Conservation (phyloP, 257 asterid species). For the Anisodus acutangulus region DNA sequence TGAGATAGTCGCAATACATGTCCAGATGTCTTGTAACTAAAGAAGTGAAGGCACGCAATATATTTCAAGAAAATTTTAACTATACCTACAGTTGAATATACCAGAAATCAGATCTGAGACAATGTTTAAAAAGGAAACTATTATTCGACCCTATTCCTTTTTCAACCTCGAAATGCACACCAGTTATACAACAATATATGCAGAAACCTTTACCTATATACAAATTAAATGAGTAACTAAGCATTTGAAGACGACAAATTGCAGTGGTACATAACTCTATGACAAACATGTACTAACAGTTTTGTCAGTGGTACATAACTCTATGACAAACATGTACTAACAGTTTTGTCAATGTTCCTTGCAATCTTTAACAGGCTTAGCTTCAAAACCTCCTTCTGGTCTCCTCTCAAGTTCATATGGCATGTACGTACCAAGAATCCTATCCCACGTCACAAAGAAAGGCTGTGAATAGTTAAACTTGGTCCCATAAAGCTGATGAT, state of each 20-base stretch:
- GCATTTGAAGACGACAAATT: constrained; percentile 25
- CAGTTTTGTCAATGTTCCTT: constrained; percentile 50
- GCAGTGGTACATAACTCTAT: constrained; percentile 47
- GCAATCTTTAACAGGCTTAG: constrained; percentile 71
- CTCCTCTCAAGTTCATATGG: constrained; percentile 80
- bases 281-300: constrained; percentile 27
- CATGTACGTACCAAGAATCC: constrained; percentile 84
- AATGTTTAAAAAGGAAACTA: constrained; percentile 22
- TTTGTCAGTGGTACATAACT: constrained; percentile 50
- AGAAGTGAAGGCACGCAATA: background rate
- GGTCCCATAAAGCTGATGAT: constrained; percentile 85
- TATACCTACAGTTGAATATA: background rate
- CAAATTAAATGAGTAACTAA: constrained; percentile 45
- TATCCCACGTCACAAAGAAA: constrained; percentile 88
- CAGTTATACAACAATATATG: constrained; percentile 52
- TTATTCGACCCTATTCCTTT: constrained; percentile 30
- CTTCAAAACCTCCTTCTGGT: constrained; percentile 74
- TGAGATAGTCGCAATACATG: background rate
- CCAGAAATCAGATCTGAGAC: background rate
- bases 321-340: constrained; percentile 31
- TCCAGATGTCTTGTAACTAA: background rate
- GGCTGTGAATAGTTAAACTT: constrained; percentile 93
- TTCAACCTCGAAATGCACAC: constrained; percentile 35
- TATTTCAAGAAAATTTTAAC: background rate
- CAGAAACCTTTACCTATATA: constrained; percentile 41